These are phyloP conservation scores for Phaeodactylum tricornutum DNA, from an alignment of 108 stramenopile species.

Conservation along the genomic window DNA sequence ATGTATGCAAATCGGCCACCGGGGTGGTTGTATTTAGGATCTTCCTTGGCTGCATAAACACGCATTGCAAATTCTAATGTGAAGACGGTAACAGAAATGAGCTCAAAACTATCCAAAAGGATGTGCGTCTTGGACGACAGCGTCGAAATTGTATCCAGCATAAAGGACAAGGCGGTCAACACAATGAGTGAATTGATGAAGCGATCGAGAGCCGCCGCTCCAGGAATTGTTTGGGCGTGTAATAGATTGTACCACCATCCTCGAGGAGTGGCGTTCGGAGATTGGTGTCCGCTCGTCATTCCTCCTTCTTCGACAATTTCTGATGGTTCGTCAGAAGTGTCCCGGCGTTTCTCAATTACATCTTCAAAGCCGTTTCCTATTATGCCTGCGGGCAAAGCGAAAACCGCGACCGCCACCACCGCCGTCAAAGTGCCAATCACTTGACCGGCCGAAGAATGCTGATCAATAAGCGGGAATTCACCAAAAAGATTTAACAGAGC, in stretches of 20 bases:
- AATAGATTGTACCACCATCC: constrained; percentile 56
- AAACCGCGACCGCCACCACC: constrained; percentile 80
- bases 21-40: constrained; percentile 42
- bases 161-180: constrained; percentile 49
- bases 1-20: constrained; percentile 26
- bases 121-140: constrained; percentile 9
- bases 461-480: constrained; percentile 80
- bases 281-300: constrained; percentile 16
- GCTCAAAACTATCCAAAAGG: constrained; percentile 44
- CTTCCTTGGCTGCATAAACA: constrained; percentile 34
- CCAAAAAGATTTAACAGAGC: constrained; percentile 83
- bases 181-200: constrained; percentile 47
- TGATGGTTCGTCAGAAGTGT: constrained; percentile 5
- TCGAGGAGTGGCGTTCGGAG: constrained; percentile 22
- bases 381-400: constrained; percentile 84
- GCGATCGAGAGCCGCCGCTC: constrained; percentile 32
- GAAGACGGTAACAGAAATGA: constrained; percentile 52
- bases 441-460: constrained; percentile 62
- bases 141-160: constrained; percentile 48
- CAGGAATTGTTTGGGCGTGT: constrained; percentile 21
- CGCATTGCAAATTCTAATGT: constrained; percentile 56
- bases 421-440: constrained; percentile 79
- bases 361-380: constrained; percentile 83
- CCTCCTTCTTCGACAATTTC: constrained; percentile 13
- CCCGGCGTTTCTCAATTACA: constrained; percentile 44